Evolutionary conservation across 2,329 filamentous ascomycete species (phyloP).

Genomic region (Diaporthe amygdali): DNA sequence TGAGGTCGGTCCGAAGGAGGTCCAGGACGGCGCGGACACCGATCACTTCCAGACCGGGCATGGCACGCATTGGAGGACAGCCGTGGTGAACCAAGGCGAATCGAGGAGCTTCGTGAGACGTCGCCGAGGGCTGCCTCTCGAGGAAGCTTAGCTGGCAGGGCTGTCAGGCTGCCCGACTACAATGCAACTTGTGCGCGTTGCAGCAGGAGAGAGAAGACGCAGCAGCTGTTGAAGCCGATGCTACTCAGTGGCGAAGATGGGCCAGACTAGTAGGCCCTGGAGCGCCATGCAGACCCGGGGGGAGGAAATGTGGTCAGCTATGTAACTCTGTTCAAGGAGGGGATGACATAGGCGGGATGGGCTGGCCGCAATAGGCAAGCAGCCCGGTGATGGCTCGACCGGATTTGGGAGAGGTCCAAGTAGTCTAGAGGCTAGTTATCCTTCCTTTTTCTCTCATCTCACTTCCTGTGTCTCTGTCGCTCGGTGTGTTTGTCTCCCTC

Average conservation of each 20-base stretch:
- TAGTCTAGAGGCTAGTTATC: background rate
- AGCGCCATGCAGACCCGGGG: background rate
- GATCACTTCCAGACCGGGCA: background rate
- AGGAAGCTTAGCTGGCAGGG: background rate
- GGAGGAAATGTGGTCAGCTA: background rate
- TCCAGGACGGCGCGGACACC: background rate
- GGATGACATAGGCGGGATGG: background rate
- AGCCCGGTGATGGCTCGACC: constrained; percentile 9
- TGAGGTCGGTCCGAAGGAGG: background rate
- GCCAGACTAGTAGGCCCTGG: background rate
- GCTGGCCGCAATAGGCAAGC: constrained; percentile 1
- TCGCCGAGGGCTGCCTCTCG: background rate
- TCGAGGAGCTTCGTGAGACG: background rate
- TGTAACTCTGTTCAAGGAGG: background rate
- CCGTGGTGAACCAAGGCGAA: background rate
- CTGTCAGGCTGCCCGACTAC: background rate
- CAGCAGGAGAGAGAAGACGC: background rate
- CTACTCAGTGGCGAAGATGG: constrained; percentile 2
- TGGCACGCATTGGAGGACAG: background rate
- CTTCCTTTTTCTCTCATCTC: background rate
- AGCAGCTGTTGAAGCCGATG: background rate
- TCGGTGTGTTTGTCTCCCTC: no score
- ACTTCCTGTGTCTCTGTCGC: background rate
- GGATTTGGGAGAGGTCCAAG: background rate
- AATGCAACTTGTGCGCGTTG: background rate